These are phyloP conservation scores for Diplogelasinospora grovesii DNA, from an alignment of 495 filamentous ascomycete species.

Conservation along the genomic window DNA sequence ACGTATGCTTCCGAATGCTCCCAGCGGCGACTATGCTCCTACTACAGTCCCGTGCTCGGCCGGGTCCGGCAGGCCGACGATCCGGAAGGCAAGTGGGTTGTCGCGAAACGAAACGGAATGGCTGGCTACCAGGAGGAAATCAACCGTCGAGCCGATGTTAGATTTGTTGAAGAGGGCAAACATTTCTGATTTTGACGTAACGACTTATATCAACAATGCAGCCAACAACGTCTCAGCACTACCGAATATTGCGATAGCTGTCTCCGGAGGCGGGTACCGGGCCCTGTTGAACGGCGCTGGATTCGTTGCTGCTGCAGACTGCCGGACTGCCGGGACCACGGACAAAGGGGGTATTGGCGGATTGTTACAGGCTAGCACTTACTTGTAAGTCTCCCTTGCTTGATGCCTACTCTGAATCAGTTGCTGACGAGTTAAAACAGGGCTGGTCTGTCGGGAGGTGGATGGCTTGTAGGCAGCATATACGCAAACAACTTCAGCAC, in stretches of 20 bases:
- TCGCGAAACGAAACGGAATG: constrained; percentile 66
- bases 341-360: constrained; percentile 70
- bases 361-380: constrained; percentile 76
- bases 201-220: constrained; percentile 54
- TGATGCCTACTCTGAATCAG: too few species aligned
- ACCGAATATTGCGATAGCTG: constrained; percentile 60
- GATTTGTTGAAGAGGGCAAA: constrained; percentile 66
- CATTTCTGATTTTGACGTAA: constrained; percentile 71
- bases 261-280: constrained; percentile 71
- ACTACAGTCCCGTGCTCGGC: constrained; percentile 44
- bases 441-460: constrained; percentile 77
- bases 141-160: constrained; percentile 60
- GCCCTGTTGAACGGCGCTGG: constrained; percentile 88
- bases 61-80: constrained; percentile 35
- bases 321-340: constrained; percentile 60
- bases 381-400: too few species aligned
- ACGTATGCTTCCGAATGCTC: constrained; percentile 49
- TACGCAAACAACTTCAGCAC: constrained; percentile 87
- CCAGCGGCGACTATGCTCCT: constrained; percentile 51
- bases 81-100: constrained; percentile 48
- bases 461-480: constrained; percentile 81
- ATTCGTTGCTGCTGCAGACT: constrained; percentile 77
- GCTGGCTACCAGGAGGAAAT: constrained; percentile 46
- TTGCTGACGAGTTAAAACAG: not conserved
- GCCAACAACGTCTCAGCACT: constrained; percentile 54